Base-by-base conservation (phyloP, 805 yeast genomes). In the Yarrowia deformans region DNA sequence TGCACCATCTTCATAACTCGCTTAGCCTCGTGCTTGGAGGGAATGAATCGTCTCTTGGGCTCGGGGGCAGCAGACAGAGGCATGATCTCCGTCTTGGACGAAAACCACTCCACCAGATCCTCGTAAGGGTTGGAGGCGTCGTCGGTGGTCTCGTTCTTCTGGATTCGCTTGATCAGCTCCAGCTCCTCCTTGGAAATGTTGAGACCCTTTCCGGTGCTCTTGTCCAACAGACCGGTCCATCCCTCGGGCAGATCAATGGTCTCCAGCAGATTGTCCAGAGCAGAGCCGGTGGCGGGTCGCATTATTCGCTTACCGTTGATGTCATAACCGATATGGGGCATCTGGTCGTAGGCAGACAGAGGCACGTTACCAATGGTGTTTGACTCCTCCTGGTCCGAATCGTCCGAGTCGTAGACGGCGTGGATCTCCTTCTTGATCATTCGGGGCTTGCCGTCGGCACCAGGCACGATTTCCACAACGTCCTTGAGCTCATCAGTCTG, bases 271-370 rank as follows among this genome's bases (percentile, higher is more conserved):
- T 89, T 90, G 76, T 95, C 98, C 72, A 95, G 84, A 1, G 98
- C 99, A 70, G 96, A 88, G 14, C 98, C 97, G 75, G 91, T 90
- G 10, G 98, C 99, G 13, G 99, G 99, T 79, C 99, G 87, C 98
- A 95, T 94, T 76, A 95, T 93, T 77, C 99, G 87, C 78, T 93
- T 94, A 75, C 99, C 99, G 77, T 95, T 95, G 75, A 95, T 93
- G 78, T 92, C 94, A 79, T 95, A 95, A 70, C 99, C 98, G 70
- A 95, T 87, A 77, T 95, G 99, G 0, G 99, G 99, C 88, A 90
- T 90, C 79, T 93, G 97, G 69, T 95, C 99, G 77, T 95, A 95
- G 1, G 97, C 97, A 19, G 94, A 86, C 23, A 95, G 76, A 64
- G 99, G 98, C 70, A 95, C 85, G 77, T 95, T 91, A 63, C 99